phyloP scores from a whole-genome alignment of 257 asterid species.

The Avicennia marina region DNA sequence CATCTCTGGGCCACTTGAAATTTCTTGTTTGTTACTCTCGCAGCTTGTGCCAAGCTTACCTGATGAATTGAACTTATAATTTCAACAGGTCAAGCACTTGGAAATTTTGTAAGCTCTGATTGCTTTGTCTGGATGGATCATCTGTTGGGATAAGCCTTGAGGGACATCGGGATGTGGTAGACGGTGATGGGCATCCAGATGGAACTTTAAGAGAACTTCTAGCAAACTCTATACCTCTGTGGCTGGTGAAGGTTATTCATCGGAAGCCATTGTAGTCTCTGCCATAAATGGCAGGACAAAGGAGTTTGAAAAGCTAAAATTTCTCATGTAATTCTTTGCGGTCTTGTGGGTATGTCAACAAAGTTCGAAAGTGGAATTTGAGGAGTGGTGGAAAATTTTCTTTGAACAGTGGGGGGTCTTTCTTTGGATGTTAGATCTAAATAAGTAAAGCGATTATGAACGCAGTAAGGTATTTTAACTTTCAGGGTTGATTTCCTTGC shows the following conservation, averaged over 20 bases:
- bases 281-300: constrained; percentile 33
- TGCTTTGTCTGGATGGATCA: constrained; percentile 47
- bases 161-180: constrained; percentile 30
- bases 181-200: constrained; percentile 29
- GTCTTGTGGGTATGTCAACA: constrained; percentile 13
- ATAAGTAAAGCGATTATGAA: constrained; percentile 22
- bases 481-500: constrained; percentile 10
- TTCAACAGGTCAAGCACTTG: constrained; percentile 45
- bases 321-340: constrained; percentile 16
- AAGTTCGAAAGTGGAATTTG: constrained; percentile 17
- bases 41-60: constrained; percentile 79
- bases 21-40: constrained; percentile 1
- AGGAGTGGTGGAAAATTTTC: constrained; percentile 3
- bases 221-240: constrained; percentile 25
- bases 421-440: constrained; percentile 4
- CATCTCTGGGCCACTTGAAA: neutral
- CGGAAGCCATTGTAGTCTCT: constrained; percentile 29
- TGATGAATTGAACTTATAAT: constrained; percentile 50
- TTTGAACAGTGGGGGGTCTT: neutral
- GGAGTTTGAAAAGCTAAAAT: constrained; percentile 30
- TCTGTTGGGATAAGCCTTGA: constrained; percentile 25
- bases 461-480: constrained; percentile 17
- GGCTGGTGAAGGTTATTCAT: constrained; percentile 34
- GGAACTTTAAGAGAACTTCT: constrained; percentile 28
- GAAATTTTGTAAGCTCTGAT: constrained; percentile 35